phyloP scores from a whole-genome alignment of 2,329 filamentous ascomycete genomes.

The Parastagonospora nodorum region DNA sequence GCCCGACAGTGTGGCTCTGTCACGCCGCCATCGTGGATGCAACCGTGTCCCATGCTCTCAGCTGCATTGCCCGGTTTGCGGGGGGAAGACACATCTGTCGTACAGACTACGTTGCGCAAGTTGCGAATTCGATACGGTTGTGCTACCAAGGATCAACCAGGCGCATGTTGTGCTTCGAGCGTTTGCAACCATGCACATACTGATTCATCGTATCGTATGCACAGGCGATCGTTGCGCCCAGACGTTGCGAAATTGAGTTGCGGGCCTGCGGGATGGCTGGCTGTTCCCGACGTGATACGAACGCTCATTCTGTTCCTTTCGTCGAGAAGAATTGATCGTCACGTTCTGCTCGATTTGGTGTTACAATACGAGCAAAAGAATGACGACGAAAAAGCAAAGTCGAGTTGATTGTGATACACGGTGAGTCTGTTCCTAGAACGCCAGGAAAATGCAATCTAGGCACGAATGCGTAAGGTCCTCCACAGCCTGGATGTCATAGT shows the following conservation, averaged over 20 bases:
- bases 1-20: slow-evolving; percentile 43
- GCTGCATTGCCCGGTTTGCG: slow-evolving; percentile 27
- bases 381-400: slow-evolving; percentile 7
- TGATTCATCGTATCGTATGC: background rate
- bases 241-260: slow-evolving; percentile 6
- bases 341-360: slow-evolving; percentile 4
- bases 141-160: too few relatives aligned
- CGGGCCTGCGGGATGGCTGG: slow-evolving; percentile 10
- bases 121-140: background rate
- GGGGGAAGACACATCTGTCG: slow-evolving; percentile 8
- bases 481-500: too few relatives aligned
- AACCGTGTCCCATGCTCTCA: slow-evolving; percentile 31
- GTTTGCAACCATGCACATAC: background rate
- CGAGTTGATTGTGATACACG: background rate
- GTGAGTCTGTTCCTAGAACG: background rate
- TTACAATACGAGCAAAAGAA: slow-evolving; percentile 2
- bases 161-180: background rate
- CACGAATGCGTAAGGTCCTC: too few relatives aligned
- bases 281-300: slow-evolving; percentile 17
- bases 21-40: slow-evolving; percentile 40
- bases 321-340: slow-evolving; percentile 1
- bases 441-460: background rate
- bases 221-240: slow-evolving; percentile 1
- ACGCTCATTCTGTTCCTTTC: slow-evolving; percentile 6
- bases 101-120: slow-evolving; percentile 1